Conservation (phyloP, 2,329 filamentous ascomycete species). For the Pestalotiopsis fici region DNA sequence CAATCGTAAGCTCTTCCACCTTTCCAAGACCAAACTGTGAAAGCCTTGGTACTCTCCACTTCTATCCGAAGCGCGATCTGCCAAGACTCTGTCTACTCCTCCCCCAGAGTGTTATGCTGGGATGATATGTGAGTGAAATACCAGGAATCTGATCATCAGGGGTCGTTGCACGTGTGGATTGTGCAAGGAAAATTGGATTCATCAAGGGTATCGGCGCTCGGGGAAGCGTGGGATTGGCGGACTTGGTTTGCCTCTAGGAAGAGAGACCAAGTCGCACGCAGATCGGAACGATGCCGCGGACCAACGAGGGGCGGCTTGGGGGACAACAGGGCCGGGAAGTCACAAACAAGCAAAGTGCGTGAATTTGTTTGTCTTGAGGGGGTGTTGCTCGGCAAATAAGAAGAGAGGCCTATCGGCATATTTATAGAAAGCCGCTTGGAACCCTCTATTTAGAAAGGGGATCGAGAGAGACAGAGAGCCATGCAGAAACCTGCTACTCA, state of each 20-base stretch:
- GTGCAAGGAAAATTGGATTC: background rate
- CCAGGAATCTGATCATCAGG: background rate
- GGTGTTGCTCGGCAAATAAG: background rate
- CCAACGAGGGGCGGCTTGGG: background rate
- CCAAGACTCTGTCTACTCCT: background rate
- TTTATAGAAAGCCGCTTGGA: background rate
- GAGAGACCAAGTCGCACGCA: background rate
- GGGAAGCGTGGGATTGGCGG: background rate
- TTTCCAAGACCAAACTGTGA: background rate
- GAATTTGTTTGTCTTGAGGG: background rate
- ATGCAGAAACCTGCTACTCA: background rate
- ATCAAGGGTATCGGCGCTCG: background rate
- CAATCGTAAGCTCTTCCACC: background rate
- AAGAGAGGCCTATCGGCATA: background rate
- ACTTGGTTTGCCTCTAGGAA: background rate
- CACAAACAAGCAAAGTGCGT: background rate
- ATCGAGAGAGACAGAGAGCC: background rate
- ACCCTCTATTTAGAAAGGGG: background rate
- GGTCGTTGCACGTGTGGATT: background rate
- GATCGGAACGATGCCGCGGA: background rate
- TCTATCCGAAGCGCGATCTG: background rate
- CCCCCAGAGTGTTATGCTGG: background rate
- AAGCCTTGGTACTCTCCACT: background rate
- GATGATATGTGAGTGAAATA: background rate
- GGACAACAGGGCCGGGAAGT: background rate